Evolutionary conservation across 1,139 yeast genomes (phyloP), one percentile per base, ranked within the genome.

Genomic region (Spencermartinsiella ligniputridi): DNA sequence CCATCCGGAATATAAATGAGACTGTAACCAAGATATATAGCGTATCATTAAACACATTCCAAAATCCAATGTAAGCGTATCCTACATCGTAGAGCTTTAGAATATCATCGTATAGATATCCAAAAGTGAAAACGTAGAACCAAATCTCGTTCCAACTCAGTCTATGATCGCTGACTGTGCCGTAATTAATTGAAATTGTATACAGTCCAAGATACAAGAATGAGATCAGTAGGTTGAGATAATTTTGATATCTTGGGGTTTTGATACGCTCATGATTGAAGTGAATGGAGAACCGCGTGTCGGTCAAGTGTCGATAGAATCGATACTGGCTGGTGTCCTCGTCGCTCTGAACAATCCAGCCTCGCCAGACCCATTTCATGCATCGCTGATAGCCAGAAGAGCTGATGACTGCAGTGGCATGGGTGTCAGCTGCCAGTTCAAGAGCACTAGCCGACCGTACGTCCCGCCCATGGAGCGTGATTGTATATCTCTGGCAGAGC

Each of bases 301-400:
- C 78, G 1, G 80, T 72, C 16, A 79, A 76, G 1, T 79, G 80
- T 46, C 73, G 74, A 62, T 83, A 86, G 49, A 81, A 59, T 29
- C 79, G 81, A 56, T 83, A 88, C 27, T 57, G 61, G 29, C 78
- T 75, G 8, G 94, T 88, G 58, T 85, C 86, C 15, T 62, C 64
- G n/a, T 79, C 76, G 33, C 84, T 76, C 64, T 87, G 96, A 37
- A 84, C 74, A 50, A 88, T 84, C 95, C 96, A 87, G 17, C 96
- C 96, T 49, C 90, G 70, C 96, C 96, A 88, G 44, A 88, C 66
- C 95, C 96, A 88, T 54, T 82, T 81, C 58, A 86, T 76, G 67
- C 96, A 86, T 47, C 95, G 69, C 63, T 88, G 96, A 62, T 79
- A 88, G 0, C 96, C 96, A 2, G 83, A 68, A 0, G 94, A 78